A percentile compares a stretch with the other conserved stretches of the same genome.
Conservation (phyloP, 441 rosid species). For the Monsonia emarginata region DNA sequence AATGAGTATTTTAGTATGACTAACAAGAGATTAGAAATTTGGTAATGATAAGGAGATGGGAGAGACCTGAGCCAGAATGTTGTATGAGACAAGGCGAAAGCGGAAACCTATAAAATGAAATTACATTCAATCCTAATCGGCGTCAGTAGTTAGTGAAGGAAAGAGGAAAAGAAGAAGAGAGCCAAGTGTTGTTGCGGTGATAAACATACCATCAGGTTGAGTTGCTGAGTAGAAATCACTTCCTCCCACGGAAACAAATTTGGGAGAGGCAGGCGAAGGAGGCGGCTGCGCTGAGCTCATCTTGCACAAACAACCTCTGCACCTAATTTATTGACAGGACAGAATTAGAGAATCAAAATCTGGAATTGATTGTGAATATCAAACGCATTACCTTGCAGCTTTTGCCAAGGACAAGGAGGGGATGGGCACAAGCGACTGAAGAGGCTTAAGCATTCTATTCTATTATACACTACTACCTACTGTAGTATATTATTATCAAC, state of each 20-base stretch:
- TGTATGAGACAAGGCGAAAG: slow-evolving; percentile 73
- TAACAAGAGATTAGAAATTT: too few relatives aligned
- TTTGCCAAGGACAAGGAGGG: not conserved
- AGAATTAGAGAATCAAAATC: not conserved
- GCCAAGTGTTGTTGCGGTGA: too few relatives aligned
- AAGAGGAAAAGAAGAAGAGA: too few relatives aligned
- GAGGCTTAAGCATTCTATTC: not conserved
- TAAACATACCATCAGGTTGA: slow-evolving; percentile 43
- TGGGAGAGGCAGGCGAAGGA: slow-evolving; percentile 34
- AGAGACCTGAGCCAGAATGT: slow-evolving; percentile 85
- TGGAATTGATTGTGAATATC: not conserved
- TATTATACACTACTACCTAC: too few relatives aligned
- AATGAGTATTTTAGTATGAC: not conserved
- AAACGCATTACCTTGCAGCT: not conserved
- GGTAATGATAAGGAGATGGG: not conserved
- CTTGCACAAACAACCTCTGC: slow-evolving; percentile 22
- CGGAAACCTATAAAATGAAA: slow-evolving; percentile 39
- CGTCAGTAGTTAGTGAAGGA: too few relatives aligned
- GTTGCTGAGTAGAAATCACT: slow-evolving; percentile 31
- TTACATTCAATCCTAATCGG: slow-evolving; percentile 3
- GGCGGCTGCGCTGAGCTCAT: slow-evolving; percentile 38
- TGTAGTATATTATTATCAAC: too few relatives aligned
- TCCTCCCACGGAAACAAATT: slow-evolving; percentile 50
- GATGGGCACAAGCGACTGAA: not conserved
- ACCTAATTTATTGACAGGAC: slow-evolving; percentile 11